Conservation (phyloP, 768 basidiomycete genomes). For the Agrocybe pediades region DNA sequence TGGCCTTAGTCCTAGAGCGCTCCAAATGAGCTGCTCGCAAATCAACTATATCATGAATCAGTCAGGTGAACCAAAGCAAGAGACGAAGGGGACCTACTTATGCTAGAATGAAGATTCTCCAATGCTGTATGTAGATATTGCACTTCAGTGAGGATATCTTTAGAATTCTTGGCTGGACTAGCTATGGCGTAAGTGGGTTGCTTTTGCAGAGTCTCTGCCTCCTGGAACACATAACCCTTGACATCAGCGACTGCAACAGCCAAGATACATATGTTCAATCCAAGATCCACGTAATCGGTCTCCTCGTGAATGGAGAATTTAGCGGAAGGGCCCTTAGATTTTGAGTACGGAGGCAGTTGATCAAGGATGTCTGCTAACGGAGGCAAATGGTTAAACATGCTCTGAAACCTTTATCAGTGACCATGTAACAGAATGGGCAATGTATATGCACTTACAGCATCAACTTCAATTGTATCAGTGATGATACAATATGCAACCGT, state of each 20-base stretch:
- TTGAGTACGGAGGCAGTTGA: constrained; percentile 45
- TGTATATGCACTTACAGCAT: constrained; percentile 14
- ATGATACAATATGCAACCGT: constrained; percentile 57
- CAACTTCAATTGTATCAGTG: constrained; percentile 24
- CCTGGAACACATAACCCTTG: constrained; percentile 54
- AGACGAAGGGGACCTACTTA: constrained; percentile 47
- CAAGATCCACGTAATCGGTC: constrained; percentile 64
- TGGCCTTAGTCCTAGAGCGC: constrained; percentile 72
- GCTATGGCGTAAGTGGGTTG: constrained; percentile 10
- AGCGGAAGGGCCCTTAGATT: constrained; percentile 29
- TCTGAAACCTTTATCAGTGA: constrained; percentile 31
- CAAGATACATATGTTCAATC: constrained; percentile 57
- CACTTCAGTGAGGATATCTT: constrained; percentile 42
- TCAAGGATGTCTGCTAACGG: constrained; percentile 51
- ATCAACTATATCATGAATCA: constrained; percentile 49
- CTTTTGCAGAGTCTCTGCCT: constrained; percentile 29
- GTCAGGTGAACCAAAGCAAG: not conserved
- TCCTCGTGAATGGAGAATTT: constrained; percentile 57
- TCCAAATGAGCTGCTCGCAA: constrained; percentile 76
- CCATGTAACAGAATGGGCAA: constrained; percentile 16
- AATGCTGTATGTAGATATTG: constrained; percentile 50
- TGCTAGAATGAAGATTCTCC: constrained; percentile 57
- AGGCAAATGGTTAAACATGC: constrained; percentile 44
- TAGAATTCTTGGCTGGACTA: constrained; percentile 21
- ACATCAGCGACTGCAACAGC: constrained; percentile 60